Evolutionary conservation across 106 monocot species (phyloP), one percentile per base, ranked within the genome.

Genomic region (Amphibolis antarctica): DNA sequence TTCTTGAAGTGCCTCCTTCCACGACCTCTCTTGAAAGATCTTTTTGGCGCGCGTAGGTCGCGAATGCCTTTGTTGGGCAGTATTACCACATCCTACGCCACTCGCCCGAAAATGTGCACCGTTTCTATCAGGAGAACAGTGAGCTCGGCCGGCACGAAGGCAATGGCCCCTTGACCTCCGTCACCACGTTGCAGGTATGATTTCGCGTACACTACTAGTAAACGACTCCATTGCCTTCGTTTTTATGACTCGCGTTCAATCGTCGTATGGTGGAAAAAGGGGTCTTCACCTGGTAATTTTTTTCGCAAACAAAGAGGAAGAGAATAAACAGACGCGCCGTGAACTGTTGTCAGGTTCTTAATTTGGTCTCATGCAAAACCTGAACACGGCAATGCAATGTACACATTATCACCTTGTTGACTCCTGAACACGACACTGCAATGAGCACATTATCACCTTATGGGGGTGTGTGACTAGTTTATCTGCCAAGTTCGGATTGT

Each of bases 61-160:
- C 53, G 10, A 63, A 63, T 60, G 75, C 69, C 10, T 69, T 75
- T 43, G 74, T 75, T 26, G 67, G 62, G 28, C 75, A 68, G 47
- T 75, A 69, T 46, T 75, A 68, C 49, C 53, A 68, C 21, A 49
- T 75, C 24, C 67, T 68, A 25, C 68, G 63, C 63, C 68, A 63
- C 2, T 62, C 68, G 13, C 69, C 75, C 6, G 63, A 75, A 22
- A 54, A 63, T 21, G 68, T 68, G 14, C 30, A 46, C 55, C 75
- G 75, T 46, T 75, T 69, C 48, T 75, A 75, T 67, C 68, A 68
- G 61, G 74, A 75, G 15, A 45, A 28, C 42, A 75, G 74, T 26
- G 60, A 27, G 42, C 67, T 75, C 23, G 68, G 55, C 22, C 61
- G 68, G 4, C 62, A 62, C 23, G 55, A 68, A 3, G 46, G 13